Conservation (phyloP, 306 rosid species). For the Cucurbita pepo region DNA sequence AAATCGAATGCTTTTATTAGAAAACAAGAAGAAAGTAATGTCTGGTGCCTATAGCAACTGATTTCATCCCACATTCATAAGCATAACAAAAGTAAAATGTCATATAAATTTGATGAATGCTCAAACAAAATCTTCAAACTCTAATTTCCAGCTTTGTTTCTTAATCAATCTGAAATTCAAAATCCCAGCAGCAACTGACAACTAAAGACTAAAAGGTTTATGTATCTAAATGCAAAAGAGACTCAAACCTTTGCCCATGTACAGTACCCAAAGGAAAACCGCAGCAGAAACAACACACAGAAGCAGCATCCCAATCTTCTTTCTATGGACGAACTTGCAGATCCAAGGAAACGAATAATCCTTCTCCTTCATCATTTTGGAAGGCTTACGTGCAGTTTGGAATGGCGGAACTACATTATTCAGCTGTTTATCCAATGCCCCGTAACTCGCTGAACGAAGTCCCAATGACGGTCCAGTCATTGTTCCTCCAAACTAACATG, state of each 20-base stretch:
- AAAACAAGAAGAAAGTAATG: background rate
- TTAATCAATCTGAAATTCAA: background rate
- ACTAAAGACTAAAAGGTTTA: background rate
- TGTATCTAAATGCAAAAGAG: background rate
- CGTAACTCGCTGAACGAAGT: slow-evolving; percentile 69
- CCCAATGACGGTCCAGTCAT: slow-evolving; percentile 86
- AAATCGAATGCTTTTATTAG: background rate
- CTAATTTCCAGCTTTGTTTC: background rate
- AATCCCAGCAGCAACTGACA: background rate
- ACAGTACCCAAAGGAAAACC: slow-evolving; percentile 72
- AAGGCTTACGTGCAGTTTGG: slow-evolving; percentile 51
- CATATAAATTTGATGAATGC: background rate
- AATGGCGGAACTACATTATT: slow-evolving; percentile 46
- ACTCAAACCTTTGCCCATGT: slow-evolving; percentile 66
- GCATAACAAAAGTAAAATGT: background rate
- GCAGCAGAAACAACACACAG: slow-evolving; percentile 62
- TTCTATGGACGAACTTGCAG: slow-evolving; percentile 68
- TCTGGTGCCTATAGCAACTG: background rate
- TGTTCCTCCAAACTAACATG: slow-evolving; percentile 31
- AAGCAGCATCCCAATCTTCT: slow-evolving; percentile 82
- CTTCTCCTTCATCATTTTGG: slow-evolving; percentile 75
- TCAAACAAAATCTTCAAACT: background rate
- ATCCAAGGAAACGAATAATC: slow-evolving; percentile 63
- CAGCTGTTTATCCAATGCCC: slow-evolving; percentile 69
- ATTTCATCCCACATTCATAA: background rate